Evolutionary conservation across 1,284 basidiomycete genomes (phyloP).

Genomic region (Amylostereum chailletii): DNA sequence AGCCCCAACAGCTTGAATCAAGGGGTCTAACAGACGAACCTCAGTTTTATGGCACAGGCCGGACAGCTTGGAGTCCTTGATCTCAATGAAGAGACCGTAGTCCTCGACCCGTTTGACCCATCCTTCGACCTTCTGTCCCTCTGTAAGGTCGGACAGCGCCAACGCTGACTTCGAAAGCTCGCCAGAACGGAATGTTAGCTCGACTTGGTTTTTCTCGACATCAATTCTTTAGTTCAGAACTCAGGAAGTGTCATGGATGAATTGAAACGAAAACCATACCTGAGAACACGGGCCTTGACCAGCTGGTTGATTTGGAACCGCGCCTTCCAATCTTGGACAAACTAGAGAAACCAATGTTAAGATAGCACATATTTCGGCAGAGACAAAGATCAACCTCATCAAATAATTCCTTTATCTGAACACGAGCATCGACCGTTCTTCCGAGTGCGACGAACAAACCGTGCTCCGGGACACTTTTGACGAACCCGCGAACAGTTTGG

Average conservation of each 20-base stretch:
- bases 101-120: conserved; percentile 73
- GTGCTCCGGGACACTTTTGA: conserved; percentile 80
- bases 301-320: conserved; percentile 78
- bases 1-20: background rate
- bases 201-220: conserved; percentile 64
- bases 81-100: conserved; percentile 89
- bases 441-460: conserved; percentile 91
- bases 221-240: conserved; percentile 46
- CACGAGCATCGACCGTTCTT: conserved; percentile 76
- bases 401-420: conserved; percentile 92
- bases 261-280: conserved; percentile 31
- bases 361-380: conserved; percentile 1
- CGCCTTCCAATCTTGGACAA: conserved; percentile 91
- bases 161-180: conserved; percentile 38
- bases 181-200: conserved; percentile 76
- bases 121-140: conserved; percentile 73
- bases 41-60: conserved; percentile 95
- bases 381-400: conserved; percentile 55
- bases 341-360: conserved; percentile 37
- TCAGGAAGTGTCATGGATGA: conserved; percentile 10
- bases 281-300: conserved; percentile 79
- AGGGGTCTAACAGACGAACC: conserved; percentile 31
- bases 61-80: conserved; percentile 74
- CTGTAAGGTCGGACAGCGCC: conserved; percentile 50
- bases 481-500: conserved; percentile 74